Base-by-base conservation (phyloP, 225 moss, liverwort and hornwort genomes). In the Asterella californica region DNA sequence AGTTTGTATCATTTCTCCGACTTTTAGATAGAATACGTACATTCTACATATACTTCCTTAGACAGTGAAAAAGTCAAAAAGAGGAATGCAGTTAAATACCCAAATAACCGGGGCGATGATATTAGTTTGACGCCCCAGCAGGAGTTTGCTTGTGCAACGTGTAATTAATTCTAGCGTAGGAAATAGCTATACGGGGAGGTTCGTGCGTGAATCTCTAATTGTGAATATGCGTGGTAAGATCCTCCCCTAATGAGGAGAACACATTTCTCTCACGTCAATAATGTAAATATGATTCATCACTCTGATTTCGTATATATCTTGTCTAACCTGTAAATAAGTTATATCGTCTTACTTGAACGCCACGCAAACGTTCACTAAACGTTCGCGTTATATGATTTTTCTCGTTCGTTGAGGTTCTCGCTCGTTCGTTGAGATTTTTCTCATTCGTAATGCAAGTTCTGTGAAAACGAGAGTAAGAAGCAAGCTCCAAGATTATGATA, bases 131-230 rank as follows among this genome's bases (percentile, higher is more conserved):
- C 42, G 48, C 30, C 65, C 71, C 79, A 75, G 67, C 83, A 75
- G 74, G 74, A 36, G 38, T 53, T 38, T 55, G 47, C 25, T 59
- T 32, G 25, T 76, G 47, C 57, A 46, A 42, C 64, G 21, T 81
- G 84, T 84, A 84, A 77, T 80, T 84, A 84, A 81, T 84, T 84
- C 47, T 78, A 81, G 75, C 46, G 33, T 62, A 22, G 19, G 45
- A 59, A 83, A 12, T 24, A 24, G 33, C 22, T 64, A 55, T 54
- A 36, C 53, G 19, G 78, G 72, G 77, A 67, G 66, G 66, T 46
- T 42, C 77, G 66, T 21, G 70, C 73, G 73, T 83, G 76, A 48
- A 69, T 42, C 72, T 21, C 42, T 77, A 84, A 81, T 15, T 84
- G 81, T 74, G 59, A 76, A 84, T 80, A 80, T 46, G 32, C 49